Evolutionary conservation across 805 yeast genomes (phyloP).

Genomic region (Saccharomyces mikatae): DNA sequence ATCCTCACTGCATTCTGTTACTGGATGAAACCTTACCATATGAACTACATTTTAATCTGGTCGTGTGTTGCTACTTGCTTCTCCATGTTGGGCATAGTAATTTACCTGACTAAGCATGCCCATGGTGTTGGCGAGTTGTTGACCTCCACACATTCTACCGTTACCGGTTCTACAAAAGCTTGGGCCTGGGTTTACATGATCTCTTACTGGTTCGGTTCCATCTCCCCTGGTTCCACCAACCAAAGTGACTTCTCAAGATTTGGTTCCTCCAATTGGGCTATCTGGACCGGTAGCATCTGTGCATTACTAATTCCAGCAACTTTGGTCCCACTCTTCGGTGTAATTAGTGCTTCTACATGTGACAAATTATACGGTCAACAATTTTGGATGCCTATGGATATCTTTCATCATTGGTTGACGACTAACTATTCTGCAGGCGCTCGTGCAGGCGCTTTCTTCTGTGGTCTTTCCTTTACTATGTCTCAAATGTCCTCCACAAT

Average conservation of each 20-base stretch:
- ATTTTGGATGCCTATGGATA: slow-evolving; percentile 34
- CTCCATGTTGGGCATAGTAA: slow-evolving; percentile 35
- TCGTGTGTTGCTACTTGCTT: slow-evolving; percentile 33
- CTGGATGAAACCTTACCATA: slow-evolving; percentile 37
- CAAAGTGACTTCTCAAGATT: slow-evolving; percentile 36
- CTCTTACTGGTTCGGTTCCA: slow-evolving; percentile 36
- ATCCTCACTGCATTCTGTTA: slow-evolving; percentile 36
- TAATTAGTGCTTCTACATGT: slow-evolving; percentile 36
- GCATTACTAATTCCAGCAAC: slow-evolving; percentile 34
- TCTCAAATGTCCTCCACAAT: slow-evolving; percentile 36
- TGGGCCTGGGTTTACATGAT: slow-evolving; percentile 39
- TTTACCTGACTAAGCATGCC: slow-evolving; percentile 28
- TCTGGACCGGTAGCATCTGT: slow-evolving; percentile 29
- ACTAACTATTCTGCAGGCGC: slow-evolving; percentile 29
- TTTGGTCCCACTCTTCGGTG: slow-evolving; percentile 37
- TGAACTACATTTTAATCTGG: slow-evolving; percentile 31
- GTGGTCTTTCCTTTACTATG: slow-evolving; percentile 32
- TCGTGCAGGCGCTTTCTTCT: slow-evolving; percentile 35
- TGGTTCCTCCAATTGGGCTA: slow-evolving; percentile 28
- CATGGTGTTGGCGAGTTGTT: slow-evolving; percentile 33
- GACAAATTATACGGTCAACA: slow-evolving; percentile 29
- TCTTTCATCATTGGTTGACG: slow-evolving; percentile 25
- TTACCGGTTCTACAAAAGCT: slow-evolving; percentile 32
- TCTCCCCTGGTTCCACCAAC: slow-evolving; percentile 35
- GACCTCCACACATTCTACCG: slow-evolving; percentile 22